phyloP scores from a whole-genome alignment of 176 grass and related monocot genomes.

The Avena sativa region DNA sequence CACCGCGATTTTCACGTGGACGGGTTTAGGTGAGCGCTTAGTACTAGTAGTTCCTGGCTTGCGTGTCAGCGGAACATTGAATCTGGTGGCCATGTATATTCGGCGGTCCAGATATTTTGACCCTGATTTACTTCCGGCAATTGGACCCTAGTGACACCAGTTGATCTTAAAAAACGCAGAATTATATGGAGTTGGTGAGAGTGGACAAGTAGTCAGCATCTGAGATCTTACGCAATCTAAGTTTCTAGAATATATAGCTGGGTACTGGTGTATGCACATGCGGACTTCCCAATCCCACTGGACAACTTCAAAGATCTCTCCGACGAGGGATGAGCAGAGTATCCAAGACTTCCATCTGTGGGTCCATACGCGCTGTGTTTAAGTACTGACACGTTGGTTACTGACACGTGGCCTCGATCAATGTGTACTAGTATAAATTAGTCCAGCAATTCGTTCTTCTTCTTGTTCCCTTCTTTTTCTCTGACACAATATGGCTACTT shows the following conservation, averaged over 20 bases:
- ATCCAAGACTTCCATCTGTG: no score
- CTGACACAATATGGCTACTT: no score
- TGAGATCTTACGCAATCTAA: not conserved
- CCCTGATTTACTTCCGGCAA: not conserved
- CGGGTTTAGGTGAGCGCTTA: not conserved
- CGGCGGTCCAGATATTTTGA: not conserved
- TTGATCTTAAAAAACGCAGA: not conserved
- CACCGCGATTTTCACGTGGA: not conserved
- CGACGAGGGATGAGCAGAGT: no score
- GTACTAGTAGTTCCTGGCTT: not conserved
- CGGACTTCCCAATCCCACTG: not conserved
- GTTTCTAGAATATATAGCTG: not conserved
- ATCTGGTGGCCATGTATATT: not conserved
- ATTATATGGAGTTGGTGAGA: not conserved
- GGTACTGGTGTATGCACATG: not conserved
- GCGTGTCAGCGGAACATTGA: not conserved
- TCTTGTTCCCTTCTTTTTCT: no score
- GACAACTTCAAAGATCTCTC: no score
- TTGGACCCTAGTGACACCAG: not conserved
- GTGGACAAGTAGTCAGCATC: not conserved
- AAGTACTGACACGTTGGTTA: no score
- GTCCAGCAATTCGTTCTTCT: not conserved
- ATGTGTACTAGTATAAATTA: not conserved
- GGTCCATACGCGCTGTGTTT: no score
- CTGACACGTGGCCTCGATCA: no score